Conservation (phyloP, 805 yeast species). For the Cyberlindnera lachancei region DNA sequence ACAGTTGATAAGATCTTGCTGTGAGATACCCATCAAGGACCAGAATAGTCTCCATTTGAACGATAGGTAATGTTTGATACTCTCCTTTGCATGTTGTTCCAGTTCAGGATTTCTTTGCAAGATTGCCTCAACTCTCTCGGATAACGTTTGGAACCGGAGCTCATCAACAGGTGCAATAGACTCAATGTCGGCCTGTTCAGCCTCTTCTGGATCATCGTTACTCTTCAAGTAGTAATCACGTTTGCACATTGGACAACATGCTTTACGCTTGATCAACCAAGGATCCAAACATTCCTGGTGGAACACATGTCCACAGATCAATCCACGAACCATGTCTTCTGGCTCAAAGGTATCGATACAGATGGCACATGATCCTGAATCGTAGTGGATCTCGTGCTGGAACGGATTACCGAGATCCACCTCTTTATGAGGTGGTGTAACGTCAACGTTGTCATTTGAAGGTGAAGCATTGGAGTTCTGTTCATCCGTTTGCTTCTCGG, state of each 20-base stretch:
- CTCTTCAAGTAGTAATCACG: slow-evolving; percentile 44
- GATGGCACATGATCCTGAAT: slow-evolving; percentile 71
- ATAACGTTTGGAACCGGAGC: slow-evolving; percentile 30
- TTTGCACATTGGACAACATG: slow-evolving; percentile 82
- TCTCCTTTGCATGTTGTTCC: slow-evolving; percentile 36
- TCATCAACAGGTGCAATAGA: slow-evolving; percentile 21
- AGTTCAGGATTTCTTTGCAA: slow-evolving; percentile 34
- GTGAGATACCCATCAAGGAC: slow-evolving; percentile 48
- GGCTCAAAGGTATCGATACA: slow-evolving; percentile 62
- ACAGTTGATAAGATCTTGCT: slow-evolving; percentile 41
- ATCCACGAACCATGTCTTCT: slow-evolving; percentile 60
- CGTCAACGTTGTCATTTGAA: not conserved
- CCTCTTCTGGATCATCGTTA: slow-evolving; percentile 11
- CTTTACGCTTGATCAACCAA: slow-evolving; percentile 68
- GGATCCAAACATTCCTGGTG: slow-evolving; percentile 76
- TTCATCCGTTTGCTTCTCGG: not conserved
- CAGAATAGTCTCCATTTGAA: slow-evolving; percentile 36
- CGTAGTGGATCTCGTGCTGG: slow-evolving; percentile 34
- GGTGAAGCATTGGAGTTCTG: not conserved
- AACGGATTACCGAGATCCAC: slow-evolving; percentile 20
- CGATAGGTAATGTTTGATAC: slow-evolving; percentile 27
- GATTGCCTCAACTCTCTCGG: slow-evolving; percentile 36
- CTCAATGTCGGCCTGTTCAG: slow-evolving; percentile 5
- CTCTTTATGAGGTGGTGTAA: slow-evolving; percentile 1
- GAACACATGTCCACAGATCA: slow-evolving; percentile 78